These are phyloP conservation scores for Rubia peregrina DNA, from an alignment of 305 asterid genomes.

Conservation along the genomic window DNA sequence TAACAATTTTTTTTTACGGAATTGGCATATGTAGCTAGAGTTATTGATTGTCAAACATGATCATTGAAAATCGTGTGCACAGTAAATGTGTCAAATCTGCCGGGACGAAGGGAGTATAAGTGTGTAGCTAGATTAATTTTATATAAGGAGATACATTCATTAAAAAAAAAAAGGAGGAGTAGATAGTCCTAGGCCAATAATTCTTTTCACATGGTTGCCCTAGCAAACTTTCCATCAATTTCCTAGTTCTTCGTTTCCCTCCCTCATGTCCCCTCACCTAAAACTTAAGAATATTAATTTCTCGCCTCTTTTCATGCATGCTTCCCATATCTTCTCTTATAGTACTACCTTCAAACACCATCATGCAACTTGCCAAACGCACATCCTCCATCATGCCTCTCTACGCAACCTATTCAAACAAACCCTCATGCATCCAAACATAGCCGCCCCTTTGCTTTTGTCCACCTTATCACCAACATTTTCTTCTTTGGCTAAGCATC, in stretches of 20 bases:
- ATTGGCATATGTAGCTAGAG: no score
- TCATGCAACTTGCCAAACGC: constrained; percentile 18
- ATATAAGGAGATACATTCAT: no score
- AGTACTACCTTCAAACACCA: constrained; percentile 27
- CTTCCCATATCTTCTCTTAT: constrained; percentile 19
- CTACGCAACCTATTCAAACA: constrained; percentile 12
- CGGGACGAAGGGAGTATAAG: no score
- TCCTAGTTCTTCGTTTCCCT: background rate
- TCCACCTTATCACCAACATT: constrained; percentile 34
- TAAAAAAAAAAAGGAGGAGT: background rate
- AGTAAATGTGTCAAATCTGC: no score
- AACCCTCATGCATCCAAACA: background rate
- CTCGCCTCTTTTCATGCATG: constrained; percentile 7
- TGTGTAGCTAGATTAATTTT: no score
- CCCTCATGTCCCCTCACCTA: constrained; percentile 24
- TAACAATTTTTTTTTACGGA: no score
- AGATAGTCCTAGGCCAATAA: constrained; percentile 16
- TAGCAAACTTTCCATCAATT: constrained; percentile 16
- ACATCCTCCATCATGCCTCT: constrained; percentile 32
- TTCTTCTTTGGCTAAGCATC: background rate
- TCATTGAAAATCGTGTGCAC: no score
- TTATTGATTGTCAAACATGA: no score
- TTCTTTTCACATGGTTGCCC: constrained; percentile 34
- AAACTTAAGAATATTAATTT: background rate
- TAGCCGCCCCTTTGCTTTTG: constrained; percentile 28